These are phyloP conservation scores for Penicillium paneum DNA, from an alignment of 2,329 filamentous ascomycete genomes.

Conservation along the genomic window DNA sequence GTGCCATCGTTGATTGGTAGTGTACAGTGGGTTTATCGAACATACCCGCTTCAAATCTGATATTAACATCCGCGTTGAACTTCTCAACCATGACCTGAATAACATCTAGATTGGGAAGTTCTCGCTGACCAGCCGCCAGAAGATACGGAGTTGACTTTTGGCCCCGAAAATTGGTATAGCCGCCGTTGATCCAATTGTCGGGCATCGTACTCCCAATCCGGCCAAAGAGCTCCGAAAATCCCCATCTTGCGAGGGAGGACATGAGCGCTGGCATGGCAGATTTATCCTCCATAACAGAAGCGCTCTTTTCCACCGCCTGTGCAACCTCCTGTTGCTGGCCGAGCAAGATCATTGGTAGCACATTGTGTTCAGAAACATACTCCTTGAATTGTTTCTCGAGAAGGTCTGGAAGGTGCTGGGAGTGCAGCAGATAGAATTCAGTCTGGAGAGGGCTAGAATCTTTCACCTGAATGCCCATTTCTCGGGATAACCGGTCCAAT, in stretches of 20 bases:
- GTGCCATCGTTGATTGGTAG: slow-evolving; percentile 9
- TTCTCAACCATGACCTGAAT: slow-evolving; percentile 18
- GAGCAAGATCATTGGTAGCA: slow-evolving; percentile 7
- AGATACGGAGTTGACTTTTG: slow-evolving; percentile 11
- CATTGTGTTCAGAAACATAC: background rate
- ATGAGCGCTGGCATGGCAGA: slow-evolving; percentile 8
- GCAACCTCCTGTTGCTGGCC: slow-evolving; percentile 9
- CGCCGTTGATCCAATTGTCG: slow-evolving; percentile 18
- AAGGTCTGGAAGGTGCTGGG: background rate
- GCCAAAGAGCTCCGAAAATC: slow-evolving; percentile 16
- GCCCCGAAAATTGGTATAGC: background rate
- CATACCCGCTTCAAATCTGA: slow-evolving; percentile 6
- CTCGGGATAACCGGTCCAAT: background rate
- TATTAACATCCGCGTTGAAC: slow-evolving; percentile 18
- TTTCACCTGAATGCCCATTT: background rate
- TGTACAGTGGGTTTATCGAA: slow-evolving; percentile 5
- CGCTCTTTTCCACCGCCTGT: slow-evolving; percentile 8
- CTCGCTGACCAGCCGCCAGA: slow-evolving; percentile 12
- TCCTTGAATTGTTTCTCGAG: background rate
- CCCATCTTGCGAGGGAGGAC: slow-evolving; percentile 15
- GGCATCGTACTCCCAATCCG: slow-evolving; percentile 7
- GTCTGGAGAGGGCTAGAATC: background rate
- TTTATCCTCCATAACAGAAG: background rate
- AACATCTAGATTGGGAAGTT: slow-evolving; percentile 17
- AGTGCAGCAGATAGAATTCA: slow-evolving; percentile 3